phyloP scores from a whole-genome alignment of 2,329 filamentous ascomycete genomes.

The Xylaria multiplex region DNA sequence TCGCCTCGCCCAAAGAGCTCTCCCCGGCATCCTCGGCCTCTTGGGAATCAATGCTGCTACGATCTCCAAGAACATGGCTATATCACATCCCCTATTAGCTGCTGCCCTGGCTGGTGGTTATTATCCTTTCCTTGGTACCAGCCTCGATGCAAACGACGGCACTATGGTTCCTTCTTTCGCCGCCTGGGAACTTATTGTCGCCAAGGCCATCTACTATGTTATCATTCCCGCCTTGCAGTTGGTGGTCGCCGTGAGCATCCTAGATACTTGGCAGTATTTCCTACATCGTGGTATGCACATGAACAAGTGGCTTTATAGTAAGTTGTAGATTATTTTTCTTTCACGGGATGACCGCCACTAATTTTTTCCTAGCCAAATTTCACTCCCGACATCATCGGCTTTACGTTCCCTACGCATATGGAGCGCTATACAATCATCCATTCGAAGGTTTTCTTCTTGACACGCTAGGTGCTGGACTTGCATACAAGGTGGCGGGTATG shows the following conservation, averaged over 20 bases:
- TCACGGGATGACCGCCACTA: slow-evolving; percentile 48
- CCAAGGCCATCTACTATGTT: slow-evolving; percentile 82
- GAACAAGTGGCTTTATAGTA: slow-evolving; percentile 97
- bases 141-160: slow-evolving; percentile 63
- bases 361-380: slow-evolving; percentile 72
- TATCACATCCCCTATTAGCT: slow-evolving; percentile 77
- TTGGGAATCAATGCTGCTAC: slow-evolving; percentile 80
- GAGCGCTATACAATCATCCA: slow-evolving; percentile 95
- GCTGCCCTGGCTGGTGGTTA: slow-evolving; percentile 81
- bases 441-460: slow-evolving; percentile 94
- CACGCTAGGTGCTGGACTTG: slow-evolving; percentile 85
- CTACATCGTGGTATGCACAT: slow-evolving; percentile 95
- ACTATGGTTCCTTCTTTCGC: slow-evolving; percentile 76
- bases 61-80: slow-evolving; percentile 78
- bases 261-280: slow-evolving; percentile 99
- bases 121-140: slow-evolving; percentile 77
- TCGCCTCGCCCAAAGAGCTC: slow-evolving; percentile 78
- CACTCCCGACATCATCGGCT: slow-evolving; percentile 96
- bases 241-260: slow-evolving; percentile 74
- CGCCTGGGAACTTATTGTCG: slow-evolving; percentile 79
- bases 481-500: slow-evolving; percentile 84
- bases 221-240: slow-evolving; percentile 83
- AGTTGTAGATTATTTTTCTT: slow-evolving; percentile 68
- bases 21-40: slow-evolving; percentile 76
- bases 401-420: slow-evolving; percentile 97